Percentiles rank a stretch among this genome's conserved stretches.
phyloP scores from a whole-genome alignment of 768 basidiomycete genomes.

The Scleroderma citrinum region DNA sequence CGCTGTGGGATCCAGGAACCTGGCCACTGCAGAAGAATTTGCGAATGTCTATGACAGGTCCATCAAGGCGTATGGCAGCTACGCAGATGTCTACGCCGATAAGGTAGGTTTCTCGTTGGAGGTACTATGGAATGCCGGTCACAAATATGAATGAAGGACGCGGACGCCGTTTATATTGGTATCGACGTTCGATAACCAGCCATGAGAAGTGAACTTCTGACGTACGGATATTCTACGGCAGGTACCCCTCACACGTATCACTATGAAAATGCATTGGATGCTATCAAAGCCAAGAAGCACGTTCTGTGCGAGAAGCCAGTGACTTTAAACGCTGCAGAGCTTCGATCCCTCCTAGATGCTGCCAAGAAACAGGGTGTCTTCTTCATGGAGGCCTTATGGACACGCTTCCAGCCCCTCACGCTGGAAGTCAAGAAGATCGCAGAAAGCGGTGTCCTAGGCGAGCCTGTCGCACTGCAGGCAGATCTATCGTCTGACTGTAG shows the following conservation, averaged over 20 bases:
- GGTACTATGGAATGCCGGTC: neutral
- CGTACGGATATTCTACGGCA: slow-evolving; percentile 16
- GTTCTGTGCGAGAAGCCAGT: slow-evolving; percentile 89
- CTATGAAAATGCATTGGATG: slow-evolving; percentile 69
- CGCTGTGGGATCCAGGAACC: slow-evolving; percentile 73
- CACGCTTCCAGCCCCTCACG: slow-evolving; percentile 69
- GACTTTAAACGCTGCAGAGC: slow-evolving; percentile 70
- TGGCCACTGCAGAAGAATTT: slow-evolving; percentile 66
- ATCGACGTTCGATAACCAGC: neutral
- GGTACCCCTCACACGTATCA: slow-evolving; percentile 85
- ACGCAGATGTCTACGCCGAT: slow-evolving; percentile 69
- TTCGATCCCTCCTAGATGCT: slow-evolving; percentile 63
- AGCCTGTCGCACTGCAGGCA: slow-evolving; percentile 62
- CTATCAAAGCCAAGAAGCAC: slow-evolving; percentile 75
- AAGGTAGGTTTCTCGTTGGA: slow-evolving; percentile 38
- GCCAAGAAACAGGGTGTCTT: slow-evolving; percentile 78
- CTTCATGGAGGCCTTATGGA: slow-evolving; percentile 93
- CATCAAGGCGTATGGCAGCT: slow-evolving; percentile 67
- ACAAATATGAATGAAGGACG: slow-evolving; percentile 37
- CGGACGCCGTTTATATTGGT: slow-evolving; percentile 76
- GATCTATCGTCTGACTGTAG: slow-evolving; percentile 71
- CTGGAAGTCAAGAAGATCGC: slow-evolving; percentile 58
- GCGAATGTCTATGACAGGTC: slow-evolving; percentile 49
- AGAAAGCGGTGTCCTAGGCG: slow-evolving; percentile 58
- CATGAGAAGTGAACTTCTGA: slow-evolving; percentile 1